Base-by-base conservation (phyloP, 371 early-diverging fungal genomes). In the Mucor racemosus region DNA sequence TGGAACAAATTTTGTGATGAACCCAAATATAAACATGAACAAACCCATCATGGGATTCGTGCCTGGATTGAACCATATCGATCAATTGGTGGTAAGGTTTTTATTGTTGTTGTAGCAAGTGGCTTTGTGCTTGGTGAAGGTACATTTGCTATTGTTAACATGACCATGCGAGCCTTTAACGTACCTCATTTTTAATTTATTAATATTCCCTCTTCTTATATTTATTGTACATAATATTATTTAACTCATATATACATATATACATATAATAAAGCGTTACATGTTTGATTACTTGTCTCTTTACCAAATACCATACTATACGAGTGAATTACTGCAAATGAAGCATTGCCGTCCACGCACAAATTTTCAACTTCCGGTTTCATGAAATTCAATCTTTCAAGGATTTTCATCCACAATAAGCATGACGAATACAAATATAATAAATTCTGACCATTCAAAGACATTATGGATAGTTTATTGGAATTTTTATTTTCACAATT, bases 61-160 rank as follows among this genome's bases (percentile, higher is more conserved):
- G 39, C 64, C 3, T 64, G 66, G 35, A 31, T 75, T 4, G 68
- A 71, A 8, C 68, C 58, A 4, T 77, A 77, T 70, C 73, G 79
- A 10, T 34, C 61, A 8, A 33, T 68, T 38, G 74, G 71, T n/a
- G 81, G 84, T 17, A 76, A 87, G 53, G 88, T 91, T 8, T 76
- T 91, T 61, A 83, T 88, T 63, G 89, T 92, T 33, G 88, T 93
- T 15, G 71, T 92, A 6, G 94, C 92, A 10, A 87, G 87, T 60
- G 94, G 94, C 0, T 90, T 93, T 77, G 94, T 93, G 0, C 76
- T 93, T 6, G 94, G 94, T n/a, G 94, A 93, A 69, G 94, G 94
- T 21, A 90, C 91, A 0, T 79, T 91, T 66, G 84, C 88, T 21
- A 77, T 89, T 57, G 81, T 84, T 10, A 86, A 84, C 48, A 77